Conservation (phyloP, 495 filamentous ascomycete species). For the Penicillium ochrochloron region DNA sequence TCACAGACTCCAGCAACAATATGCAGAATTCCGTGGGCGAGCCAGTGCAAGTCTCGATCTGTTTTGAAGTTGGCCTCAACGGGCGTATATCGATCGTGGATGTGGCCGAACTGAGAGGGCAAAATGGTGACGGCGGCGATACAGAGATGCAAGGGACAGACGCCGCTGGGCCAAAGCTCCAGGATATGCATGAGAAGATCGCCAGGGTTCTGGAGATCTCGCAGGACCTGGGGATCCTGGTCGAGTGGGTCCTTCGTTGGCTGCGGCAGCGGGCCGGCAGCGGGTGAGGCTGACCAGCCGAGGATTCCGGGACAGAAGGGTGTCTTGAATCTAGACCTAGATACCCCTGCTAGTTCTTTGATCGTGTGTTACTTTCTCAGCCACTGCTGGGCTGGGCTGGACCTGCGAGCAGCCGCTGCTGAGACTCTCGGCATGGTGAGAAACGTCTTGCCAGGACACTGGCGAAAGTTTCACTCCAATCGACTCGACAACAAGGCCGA, state of each 20-base stretch:
- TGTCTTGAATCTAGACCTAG: conserved; percentile 1
- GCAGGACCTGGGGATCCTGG: conserved; percentile 61
- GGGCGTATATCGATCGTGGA: conserved; percentile 57
- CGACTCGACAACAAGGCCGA: not conserved
- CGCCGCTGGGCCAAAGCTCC: conserved; percentile 31
- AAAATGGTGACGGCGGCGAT: conserved; percentile 21
- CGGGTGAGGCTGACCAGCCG: conserved; percentile 24
- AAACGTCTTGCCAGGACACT: not conserved
- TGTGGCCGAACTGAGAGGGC: conserved; percentile 35
- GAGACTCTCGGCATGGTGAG: not conserved
- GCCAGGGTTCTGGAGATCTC: conserved; percentile 48
- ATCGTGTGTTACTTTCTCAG: not conserved
- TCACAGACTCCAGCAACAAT: conserved; percentile 33
- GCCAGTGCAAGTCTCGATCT: conserved; percentile 38
- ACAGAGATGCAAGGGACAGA: conserved; percentile 32
- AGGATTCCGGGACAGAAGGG: conserved; percentile 15
- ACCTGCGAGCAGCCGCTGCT: not conserved
- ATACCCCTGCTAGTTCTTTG: not conserved
- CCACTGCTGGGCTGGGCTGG: not conserved
- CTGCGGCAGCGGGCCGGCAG: conserved; percentile 34
- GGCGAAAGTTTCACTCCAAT: not conserved
- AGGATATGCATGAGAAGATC: conserved; percentile 46
- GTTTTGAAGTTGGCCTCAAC: conserved; percentile 65
- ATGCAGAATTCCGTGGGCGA: conserved; percentile 7
- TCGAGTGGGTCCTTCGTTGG: conserved; percentile 56